These are phyloP conservation scores for Aspergillus quadrilineatus DNA, from an alignment of 2,329 filamentous ascomycete genomes.

Conservation along the genomic window DNA sequence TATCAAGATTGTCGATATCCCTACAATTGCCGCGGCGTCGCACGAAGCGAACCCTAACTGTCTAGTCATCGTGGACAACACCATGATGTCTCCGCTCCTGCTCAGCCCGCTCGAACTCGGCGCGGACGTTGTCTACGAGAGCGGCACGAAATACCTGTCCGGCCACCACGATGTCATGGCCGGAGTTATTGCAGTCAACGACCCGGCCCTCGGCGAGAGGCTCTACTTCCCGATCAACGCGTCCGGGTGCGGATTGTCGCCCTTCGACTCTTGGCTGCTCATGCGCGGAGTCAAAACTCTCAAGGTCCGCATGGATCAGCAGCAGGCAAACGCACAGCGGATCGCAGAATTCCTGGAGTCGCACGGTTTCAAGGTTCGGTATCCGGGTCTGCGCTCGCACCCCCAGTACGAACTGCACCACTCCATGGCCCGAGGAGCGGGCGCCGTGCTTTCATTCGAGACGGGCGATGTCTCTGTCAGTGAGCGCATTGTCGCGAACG, in stretches of 20 bases:
- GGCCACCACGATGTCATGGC: constrained; percentile 99
- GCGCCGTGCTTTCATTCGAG: constrained; percentile 93
- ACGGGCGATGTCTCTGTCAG: constrained; percentile 81
- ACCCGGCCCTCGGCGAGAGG: constrained; percentile 75
- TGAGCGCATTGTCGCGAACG: constrained; percentile 90
- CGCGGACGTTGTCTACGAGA: constrained; percentile 95
- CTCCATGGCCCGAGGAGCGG: constrained; percentile 90
- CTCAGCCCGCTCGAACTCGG: constrained; percentile 91
- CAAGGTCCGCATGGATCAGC: constrained; percentile 97
- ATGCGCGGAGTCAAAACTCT: constrained; percentile 96
- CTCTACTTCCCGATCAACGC: constrained; percentile 97
- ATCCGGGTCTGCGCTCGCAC: constrained; percentile 89
- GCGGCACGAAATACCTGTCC: constrained; percentile 94
- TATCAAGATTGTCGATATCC: constrained; percentile 96
- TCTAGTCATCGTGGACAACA: constrained; percentile 93
- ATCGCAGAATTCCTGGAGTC: constrained; percentile 91
- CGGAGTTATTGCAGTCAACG: constrained; percentile 90
- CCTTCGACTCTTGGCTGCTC: constrained; percentile 93
- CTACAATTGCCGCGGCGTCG: constrained; percentile 70
- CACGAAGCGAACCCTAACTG: constrained; percentile 77
- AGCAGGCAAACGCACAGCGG: constrained; percentile 84
- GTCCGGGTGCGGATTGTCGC: constrained; percentile 88
- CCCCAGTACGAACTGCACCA: constrained; percentile 95
- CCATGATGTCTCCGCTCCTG: constrained; percentile 95
- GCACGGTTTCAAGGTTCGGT: constrained; percentile 91